Base-by-base conservation (phyloP, 2,329 filamentous ascomycete genomes). In the Paracorniculantispora psalliotae region DNA sequence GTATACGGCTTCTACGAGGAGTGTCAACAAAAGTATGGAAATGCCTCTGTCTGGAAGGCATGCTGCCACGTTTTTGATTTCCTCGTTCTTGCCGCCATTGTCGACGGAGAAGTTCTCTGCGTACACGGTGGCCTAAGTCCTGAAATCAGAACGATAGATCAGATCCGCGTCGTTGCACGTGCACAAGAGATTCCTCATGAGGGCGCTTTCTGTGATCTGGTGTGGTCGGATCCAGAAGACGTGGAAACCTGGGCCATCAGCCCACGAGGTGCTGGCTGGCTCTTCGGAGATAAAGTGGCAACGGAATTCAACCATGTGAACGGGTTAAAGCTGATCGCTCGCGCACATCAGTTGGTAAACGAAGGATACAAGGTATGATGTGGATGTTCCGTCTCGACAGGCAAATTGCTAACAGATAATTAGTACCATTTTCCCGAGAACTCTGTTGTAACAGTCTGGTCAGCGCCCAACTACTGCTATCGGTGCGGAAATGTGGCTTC, bases 21-120 rank as follows among this genome's bases (percentile, higher is more conserved):
- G 73, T 99, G 94, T 74, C 92, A 92, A 59, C 89, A 94, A 68
- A 99, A 99, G 75, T 99, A 99, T 72, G 94, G 94, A 69, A 97
- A 97, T 70, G 92, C 94, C 13, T 97, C 96, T 51, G 94, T 99
- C n/a, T 99, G 94, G 94, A 96, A 99, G 75, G 94, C 96, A 61
- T 99, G 97, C 74, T 99, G 94, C 63, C 94, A 99, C 72, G 96
- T 99, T 77, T 99, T 99, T 73, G 94, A 99, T 74, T 99, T 96
- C 74, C 84, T 99, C 30, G 96, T 96, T 2, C 82, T 99, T 23
- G 94, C 91, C 59, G 96, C 96, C 62, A 96, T 99, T 64, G 96
- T 99, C 67, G 96, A 99, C 70, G 90, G 97, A 68, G 92, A 97
- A 71, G 96, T 99, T 62, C 96, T 99, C 69, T 99, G 94, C 72